Base-by-base conservation (phyloP, 129 eudicot species). In the Ambrosia trifida region DNA sequence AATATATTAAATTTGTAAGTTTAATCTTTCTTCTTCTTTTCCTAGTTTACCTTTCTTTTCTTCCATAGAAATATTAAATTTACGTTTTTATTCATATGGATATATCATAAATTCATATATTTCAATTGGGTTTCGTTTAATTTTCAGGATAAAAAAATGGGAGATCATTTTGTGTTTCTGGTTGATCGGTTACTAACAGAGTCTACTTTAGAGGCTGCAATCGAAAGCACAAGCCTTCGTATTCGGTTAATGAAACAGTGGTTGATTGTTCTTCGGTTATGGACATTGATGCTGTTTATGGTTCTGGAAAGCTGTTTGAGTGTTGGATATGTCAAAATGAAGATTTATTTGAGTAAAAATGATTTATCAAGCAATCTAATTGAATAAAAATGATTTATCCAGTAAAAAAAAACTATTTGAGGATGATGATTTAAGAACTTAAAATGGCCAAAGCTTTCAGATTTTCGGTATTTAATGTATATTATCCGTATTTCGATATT, bases 271-370 rank as follows among this genome's bases (percentile, higher is more conserved):
- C 85, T 14, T 59, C 83, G 3, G 14, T 60, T 69, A 60, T 56
- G 38, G 51, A 77, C 36, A 53, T 51, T 18, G 83, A 64, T 35
- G 67, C 46, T 74, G 64, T 66, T 71, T 79, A 67, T 36, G 62
- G 87, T 69, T 83, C 91, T 14, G 69, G 81, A 73, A 89, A 87
- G 62, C 7, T 93, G 75, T 91, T 87, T 28, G 96, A 93, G 60
- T 93, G 98, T 75, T 83, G 96, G 79, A 93, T 93, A 72, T 93
- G 98, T 61, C 96, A 93, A 44, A 96, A 87, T 82, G 98, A 93
- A 53, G 98, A 85, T 76, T 63, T 79, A n/a, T n/a, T n/a, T n/a
- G n/a, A n/a, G n/a, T n/a, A n/a, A n/a, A n/a, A n/a, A n/a, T n/a
- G n/a, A n/a, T n/a, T n/a, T n/a, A n/a, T n/a, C n/a, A n/a, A n/a